Conservation (phyloP, 1,284 basidiomycete genomes). For the Cutaneotrichosporon cutaneum region DNA sequence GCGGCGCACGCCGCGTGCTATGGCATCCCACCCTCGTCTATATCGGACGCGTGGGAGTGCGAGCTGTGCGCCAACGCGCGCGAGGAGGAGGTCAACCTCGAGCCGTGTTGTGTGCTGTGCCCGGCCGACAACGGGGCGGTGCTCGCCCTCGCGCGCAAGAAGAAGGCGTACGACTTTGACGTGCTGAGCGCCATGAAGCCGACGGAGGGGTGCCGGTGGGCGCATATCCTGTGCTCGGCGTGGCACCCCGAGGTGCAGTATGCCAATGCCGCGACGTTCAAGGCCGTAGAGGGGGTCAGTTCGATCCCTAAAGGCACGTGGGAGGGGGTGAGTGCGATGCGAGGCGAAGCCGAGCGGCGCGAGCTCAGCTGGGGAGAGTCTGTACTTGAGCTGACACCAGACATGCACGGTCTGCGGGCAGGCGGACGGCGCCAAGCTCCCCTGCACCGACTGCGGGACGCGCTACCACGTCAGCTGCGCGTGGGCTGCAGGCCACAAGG, state of each 20-base stretch:
- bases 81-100: slow-evolving; percentile 68
- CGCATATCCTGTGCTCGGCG: slow-evolving; percentile 82
- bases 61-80: slow-evolving; percentile 81
- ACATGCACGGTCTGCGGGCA: slow-evolving; percentile 61
- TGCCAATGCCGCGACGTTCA: slow-evolving; percentile 68
- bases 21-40: slow-evolving; percentile 60
- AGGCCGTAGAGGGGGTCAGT: slow-evolving; percentile 82
- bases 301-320: slow-evolving; percentile 59
- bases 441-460: slow-evolving; percentile 75
- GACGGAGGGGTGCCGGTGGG: slow-evolving; percentile 91
- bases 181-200: slow-evolving; percentile 84
- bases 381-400: slow-evolving; percentile 7
- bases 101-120: slow-evolving; percentile 53
- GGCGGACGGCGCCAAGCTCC: slow-evolving; percentile 73
- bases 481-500: slow-evolving; percentile 73
- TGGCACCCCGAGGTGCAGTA: slow-evolving; percentile 82
- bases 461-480: slow-evolving; percentile 89
- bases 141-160: slow-evolving; percentile 32
- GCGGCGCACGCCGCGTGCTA: slow-evolving; percentile 72
- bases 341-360: slow-evolving; percentile 11
- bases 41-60: slow-evolving; percentile 72
- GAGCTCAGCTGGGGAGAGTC: background rate
- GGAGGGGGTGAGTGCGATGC: slow-evolving; percentile 31
- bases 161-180: slow-evolving; percentile 60
- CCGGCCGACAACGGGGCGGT: slow-evolving; percentile 36